Evolutionary conservation across 306 rosid species (phyloP), one percentile per base, ranked within the genome.

Genomic region (Vigna hirtella): DNA sequence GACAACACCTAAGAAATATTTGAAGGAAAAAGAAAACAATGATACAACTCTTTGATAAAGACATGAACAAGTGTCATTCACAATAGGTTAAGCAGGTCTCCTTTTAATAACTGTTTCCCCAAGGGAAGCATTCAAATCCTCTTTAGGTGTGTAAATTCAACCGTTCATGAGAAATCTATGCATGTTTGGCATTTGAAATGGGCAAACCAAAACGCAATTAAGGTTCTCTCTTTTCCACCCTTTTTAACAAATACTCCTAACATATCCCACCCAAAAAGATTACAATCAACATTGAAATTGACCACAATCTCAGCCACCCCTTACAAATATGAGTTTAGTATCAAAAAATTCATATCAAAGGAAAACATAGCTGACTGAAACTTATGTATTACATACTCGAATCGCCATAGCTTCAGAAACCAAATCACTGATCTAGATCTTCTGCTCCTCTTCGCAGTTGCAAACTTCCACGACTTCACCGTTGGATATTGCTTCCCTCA

Each of bases 391-490:
- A 72, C 87, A 40, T 82, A 88, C 94, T 34, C 83, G 86, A 79
- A 77, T 66, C n/a, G 76, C 73, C 90, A 86, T 86, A 55, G 77
- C 81, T 63, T 84, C 68, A 76, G 80, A 80, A 40, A 72, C 62
- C 79, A 52, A 40, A 72, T 51, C 79, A 52, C 52, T 75, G 24
- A 50, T 53, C 52, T 81, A 72, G 62, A 57, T 72, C 78, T 58
- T 45, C 73, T 72, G 24, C 66, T 47, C 28, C 22, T 24, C 70
- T 78, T 67, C 34, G 51, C 50, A 20, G 58, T 18, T 7, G 74
- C 51, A 73, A 80, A 43, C 28, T 24, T 76, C 51, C 53, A 43
- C 40, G 53, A 30, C 73, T 62, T 40, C 16, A 18, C 58, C 38
- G 9, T 32, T 30, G 40, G 26, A 42, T 56, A 14, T 50, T 20